phyloP scores from a whole-genome alignment of 148 eudicot genomes.

The Tetragonia tetragonoides region DNA sequence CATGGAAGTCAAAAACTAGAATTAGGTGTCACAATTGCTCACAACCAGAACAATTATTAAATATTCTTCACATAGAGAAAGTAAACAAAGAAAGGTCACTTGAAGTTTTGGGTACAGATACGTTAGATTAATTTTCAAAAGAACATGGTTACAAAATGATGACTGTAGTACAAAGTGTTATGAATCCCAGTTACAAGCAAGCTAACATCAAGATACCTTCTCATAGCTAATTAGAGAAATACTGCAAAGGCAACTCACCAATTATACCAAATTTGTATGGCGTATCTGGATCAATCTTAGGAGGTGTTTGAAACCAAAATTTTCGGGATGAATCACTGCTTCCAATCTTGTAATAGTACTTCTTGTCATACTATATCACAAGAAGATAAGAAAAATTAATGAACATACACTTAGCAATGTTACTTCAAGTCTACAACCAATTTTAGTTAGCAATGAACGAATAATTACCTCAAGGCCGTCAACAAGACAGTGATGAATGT shows the following conservation, averaged over 20 bases:
- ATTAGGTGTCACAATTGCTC: background rate
- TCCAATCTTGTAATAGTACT: slow-evolving; percentile 81
- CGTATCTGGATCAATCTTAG: slow-evolving; percentile 65
- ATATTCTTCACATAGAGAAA: background rate
- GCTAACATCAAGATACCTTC: background rate
- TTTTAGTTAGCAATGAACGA: background rate
- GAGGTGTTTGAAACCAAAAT: slow-evolving; percentile 95
- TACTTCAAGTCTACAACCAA: slow-evolving; percentile 2
- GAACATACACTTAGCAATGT: background rate
- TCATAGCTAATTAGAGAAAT: background rate
- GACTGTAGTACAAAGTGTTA: background rate
- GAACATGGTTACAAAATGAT: background rate
- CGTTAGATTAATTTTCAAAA: background rate
- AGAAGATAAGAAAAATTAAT: background rate
- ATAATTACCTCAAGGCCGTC: slow-evolving; percentile 67
- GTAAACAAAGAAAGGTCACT: background rate
- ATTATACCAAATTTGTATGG: slow-evolving; percentile 89
- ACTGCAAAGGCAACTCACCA: slow-evolving; percentile 44
- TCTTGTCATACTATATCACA: slow-evolving; percentile 59
- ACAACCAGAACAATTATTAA: background rate
- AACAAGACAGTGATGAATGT: slow-evolving; percentile 77
- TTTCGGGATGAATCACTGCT: slow-evolving; percentile 59
- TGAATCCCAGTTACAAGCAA: background rate
- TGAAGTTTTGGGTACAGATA: background rate
- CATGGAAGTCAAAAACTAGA: background rate